phyloP scores from a whole-genome alignment of 257 asterid genomes.

The Dorcoceras hygrometricum region DNA sequence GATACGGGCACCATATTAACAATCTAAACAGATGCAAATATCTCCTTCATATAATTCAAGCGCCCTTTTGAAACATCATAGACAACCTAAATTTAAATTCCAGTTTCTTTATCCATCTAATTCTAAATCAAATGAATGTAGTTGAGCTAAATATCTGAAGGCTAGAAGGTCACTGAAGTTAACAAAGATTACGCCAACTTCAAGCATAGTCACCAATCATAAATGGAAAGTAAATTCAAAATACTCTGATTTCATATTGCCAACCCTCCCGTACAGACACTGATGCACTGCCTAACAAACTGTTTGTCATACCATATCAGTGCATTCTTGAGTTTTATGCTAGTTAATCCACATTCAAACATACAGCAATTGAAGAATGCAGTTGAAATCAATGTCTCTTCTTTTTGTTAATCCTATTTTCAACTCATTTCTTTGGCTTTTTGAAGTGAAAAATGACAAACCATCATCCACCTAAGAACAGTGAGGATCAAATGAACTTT shows the following conservation, averaged over 20 bases:
- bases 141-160: not conserved
- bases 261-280: not conserved
- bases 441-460: slow-evolving; percentile 14
- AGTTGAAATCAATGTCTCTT: not conserved
- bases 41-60: not conserved
- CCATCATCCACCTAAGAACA: not conserved
- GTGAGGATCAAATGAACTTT: slow-evolving; percentile 4
- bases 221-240: not conserved
- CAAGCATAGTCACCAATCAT: not conserved
- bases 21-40: not conserved
- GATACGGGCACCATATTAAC: not conserved
- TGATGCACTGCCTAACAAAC: not conserved
- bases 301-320: not conserved
- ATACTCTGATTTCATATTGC: not conserved
- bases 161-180: not conserved
- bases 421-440: not conserved
- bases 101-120: slow-evolving; percentile 1
- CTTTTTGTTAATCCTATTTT: not conserved
- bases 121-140: slow-evolving; percentile 5
- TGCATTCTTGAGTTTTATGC: not conserved
- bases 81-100: not conserved
- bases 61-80: not conserved
- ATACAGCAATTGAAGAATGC: not conserved
- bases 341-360: not conserved
- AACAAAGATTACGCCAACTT: not conserved